Conservation (phyloP, 78 protist species). For the Dictyostelium capitatum region DNA sequence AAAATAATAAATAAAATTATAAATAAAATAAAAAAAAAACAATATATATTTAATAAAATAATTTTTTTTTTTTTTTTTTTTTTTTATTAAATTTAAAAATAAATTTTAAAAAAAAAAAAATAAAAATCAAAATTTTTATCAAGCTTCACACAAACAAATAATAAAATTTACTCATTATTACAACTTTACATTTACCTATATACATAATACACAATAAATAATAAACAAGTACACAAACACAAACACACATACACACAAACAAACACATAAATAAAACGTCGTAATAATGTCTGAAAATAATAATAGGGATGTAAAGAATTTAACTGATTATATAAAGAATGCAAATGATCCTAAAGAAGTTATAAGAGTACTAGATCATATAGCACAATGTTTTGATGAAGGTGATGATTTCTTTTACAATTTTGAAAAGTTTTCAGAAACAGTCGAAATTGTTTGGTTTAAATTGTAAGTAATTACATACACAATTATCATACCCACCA, state of each 20-base stretch:
- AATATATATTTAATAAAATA: too few relatives aligned
- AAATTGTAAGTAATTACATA: constrained; percentile 31
- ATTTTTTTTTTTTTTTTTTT: too few relatives aligned
- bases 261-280: background rate
- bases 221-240: background rate
- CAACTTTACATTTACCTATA: background rate
- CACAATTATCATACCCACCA: too few relatives aligned
- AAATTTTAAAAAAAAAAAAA: too few relatives aligned
- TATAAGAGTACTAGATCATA: background rate
- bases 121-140: too few relatives aligned
- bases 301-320: background rate
- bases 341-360: background rate
- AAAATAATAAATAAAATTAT: too few relatives aligned
- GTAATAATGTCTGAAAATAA: constrained; percentile 1
- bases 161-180: background rate
- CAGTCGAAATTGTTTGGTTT: constrained; percentile 25
- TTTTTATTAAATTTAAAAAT: too few relatives aligned
- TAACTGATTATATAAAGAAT: constrained; percentile 15
- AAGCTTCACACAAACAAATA: too few relatives aligned
- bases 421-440: constrained; percentile 53
- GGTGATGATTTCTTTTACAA: background rate
- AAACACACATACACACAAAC: background rate
- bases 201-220: too few relatives aligned
- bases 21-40: too few relatives aligned
- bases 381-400: background rate